These are phyloP conservation scores for Aureobasidium sp. DNA, from an alignment of 2,329 filamentous ascomycete genomes.

Conservation along the genomic window DNA sequence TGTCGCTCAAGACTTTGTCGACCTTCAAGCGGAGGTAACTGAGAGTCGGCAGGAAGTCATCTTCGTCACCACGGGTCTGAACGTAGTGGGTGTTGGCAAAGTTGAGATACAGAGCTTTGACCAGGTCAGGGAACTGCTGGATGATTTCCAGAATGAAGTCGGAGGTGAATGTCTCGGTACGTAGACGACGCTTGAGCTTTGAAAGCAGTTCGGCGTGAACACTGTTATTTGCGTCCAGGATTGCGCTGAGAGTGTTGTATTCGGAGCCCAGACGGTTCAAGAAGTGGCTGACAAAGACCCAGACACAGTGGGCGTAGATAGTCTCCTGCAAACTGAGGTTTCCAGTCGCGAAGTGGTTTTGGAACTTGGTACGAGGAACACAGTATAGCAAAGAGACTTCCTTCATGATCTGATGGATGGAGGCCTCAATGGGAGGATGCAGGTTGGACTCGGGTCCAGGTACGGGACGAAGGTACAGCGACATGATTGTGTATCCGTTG, in stretches of 20 bases:
- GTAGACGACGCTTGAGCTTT: slow-evolving; percentile 90
- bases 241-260: slow-evolving; percentile 76
- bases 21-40: slow-evolving; percentile 61
- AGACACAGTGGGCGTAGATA: slow-evolving; percentile 93
- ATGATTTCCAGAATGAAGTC: slow-evolving; percentile 99
- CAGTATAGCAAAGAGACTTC: slow-evolving; percentile 96
- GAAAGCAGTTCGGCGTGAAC: slow-evolving; percentile 79
- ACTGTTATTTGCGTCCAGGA: slow-evolving; percentile 74
- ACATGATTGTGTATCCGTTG: slow-evolving; percentile 96
- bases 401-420: slow-evolving; percentile 98
- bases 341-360: slow-evolving; percentile 77
- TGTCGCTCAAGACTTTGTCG: slow-evolving; percentile 69
- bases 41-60: slow-evolving; percentile 64
- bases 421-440: slow-evolving; percentile 79
- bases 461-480: slow-evolving; percentile 79
- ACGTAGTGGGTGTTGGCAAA: slow-evolving; percentile 85
- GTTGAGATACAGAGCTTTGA: slow-evolving; percentile 80
- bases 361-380: slow-evolving; percentile 94
- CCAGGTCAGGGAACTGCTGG: slow-evolving; percentile 76
- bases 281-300: slow-evolving; percentile 98
- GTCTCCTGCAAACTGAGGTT: slow-evolving; percentile 90
- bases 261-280: slow-evolving; percentile 89
- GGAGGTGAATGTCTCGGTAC: slow-evolving; percentile 94
- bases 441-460: slow-evolving; percentile 47
- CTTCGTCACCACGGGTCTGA: slow-evolving; percentile 55